phyloP scores from a whole-genome alignment of 1,284 basidiomycete genomes.

The Cystobasidium pallidum region DNA sequence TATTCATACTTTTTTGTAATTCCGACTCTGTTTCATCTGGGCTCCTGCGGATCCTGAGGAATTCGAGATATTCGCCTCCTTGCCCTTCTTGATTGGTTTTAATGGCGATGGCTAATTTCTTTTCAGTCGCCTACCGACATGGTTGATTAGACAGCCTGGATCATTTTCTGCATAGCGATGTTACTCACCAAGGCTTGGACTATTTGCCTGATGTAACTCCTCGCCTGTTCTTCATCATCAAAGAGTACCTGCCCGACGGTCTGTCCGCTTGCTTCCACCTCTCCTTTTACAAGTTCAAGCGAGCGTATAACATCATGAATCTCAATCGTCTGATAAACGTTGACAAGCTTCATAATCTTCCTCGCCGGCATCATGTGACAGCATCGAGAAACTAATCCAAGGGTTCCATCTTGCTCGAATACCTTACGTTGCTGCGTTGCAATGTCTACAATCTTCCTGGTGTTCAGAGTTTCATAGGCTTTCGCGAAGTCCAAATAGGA shows the following conservation, averaged over 20 bases:
- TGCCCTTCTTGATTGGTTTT: not conserved
- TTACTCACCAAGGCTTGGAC: constrained; percentile 25
- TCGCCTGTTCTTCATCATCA: constrained; percentile 7
- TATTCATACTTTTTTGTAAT: constrained; percentile 1
- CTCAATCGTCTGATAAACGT: constrained; percentile 30
- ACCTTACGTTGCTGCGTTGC: constrained; percentile 63
- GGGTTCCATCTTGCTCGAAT: constrained; percentile 60
- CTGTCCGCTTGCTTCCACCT: not conserved
- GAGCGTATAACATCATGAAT: constrained; percentile 13
- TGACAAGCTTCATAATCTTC: constrained; percentile 18
- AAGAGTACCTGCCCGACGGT: not conserved
- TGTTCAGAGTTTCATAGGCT: constrained; percentile 65
- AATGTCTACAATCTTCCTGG: constrained; percentile 58
- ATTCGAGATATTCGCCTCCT: constrained; percentile 28
- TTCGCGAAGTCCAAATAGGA: constrained; percentile 67
- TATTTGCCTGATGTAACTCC: constrained; percentile 10
- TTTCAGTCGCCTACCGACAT: constrained; percentile 9
- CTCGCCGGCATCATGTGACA: constrained; percentile 20
- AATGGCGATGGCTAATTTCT: constrained; percentile 23
- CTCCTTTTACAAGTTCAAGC: not conserved
- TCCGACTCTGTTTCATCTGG: not conserved
- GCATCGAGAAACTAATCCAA: constrained; percentile 26
- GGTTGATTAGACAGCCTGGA: not conserved
- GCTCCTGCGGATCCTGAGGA: not conserved
- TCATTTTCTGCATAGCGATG: not conserved